A percentile compares a stretch with the other conserved stretches of the same genome.
Evolutionary conservation across 345 rosid genomes (phyloP).

Genomic region (Eucalyptus coolabah): DNA sequence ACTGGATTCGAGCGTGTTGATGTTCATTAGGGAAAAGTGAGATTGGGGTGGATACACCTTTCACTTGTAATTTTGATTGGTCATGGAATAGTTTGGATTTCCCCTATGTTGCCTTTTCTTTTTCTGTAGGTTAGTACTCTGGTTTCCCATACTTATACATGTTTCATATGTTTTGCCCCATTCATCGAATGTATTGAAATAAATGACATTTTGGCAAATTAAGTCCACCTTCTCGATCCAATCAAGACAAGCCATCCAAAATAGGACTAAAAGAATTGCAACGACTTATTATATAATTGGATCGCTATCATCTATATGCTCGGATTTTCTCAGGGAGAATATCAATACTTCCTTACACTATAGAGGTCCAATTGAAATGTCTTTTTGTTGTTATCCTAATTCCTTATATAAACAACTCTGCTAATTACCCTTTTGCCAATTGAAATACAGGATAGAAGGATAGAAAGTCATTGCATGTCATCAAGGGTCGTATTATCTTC

Average conservation of each 20-base stretch:
- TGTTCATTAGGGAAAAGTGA: background rate
- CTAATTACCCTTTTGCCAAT: background rate
- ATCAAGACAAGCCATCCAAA: background rate
- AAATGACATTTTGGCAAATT: background rate
- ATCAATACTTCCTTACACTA: background rate
- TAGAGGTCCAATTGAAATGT: background rate
- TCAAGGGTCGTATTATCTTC: background rate
- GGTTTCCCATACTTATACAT: background rate
- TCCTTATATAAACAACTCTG: background rate
- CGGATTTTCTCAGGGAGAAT: background rate
- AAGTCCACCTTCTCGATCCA: background rate
- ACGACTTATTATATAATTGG: background rate
- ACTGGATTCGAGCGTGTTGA: background rate
- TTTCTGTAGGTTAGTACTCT: background rate
- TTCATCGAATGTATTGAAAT: background rate
- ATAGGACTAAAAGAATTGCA: background rate
- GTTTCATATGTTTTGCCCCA: background rate
- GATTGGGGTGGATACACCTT: background rate
- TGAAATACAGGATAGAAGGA: background rate
- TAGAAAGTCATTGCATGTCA: background rate
- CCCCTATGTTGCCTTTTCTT: background rate
- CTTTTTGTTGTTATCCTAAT: background rate
- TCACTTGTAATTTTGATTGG: background rate
- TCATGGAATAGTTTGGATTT: background rate
- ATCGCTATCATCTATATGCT: background rate